Conservation (phyloP, 1,139 yeast species). For the Yamadazyma taylorii region DNA sequence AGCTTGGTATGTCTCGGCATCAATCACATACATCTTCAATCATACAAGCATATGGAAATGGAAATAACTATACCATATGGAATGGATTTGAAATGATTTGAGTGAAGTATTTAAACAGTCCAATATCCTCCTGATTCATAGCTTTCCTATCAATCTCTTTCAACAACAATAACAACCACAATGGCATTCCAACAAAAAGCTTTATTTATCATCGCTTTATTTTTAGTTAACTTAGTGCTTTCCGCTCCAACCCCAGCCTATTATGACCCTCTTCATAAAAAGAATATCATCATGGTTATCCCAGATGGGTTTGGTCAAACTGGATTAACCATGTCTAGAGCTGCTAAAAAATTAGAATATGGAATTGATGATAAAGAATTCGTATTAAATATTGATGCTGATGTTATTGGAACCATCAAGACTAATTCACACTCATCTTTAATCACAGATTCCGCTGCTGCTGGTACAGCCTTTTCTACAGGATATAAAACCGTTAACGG, state of each 20-base stretch:
- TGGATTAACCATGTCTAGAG: constrained; percentile 70
- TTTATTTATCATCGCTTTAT: constrained; percentile 2
- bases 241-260: constrained; percentile 7
- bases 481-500: constrained; percentile 79
- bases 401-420: constrained; percentile 73
- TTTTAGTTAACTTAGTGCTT: neutral
- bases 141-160: no score
- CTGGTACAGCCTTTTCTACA: constrained; percentile 88
- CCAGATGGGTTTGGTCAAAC: constrained; percentile 95
- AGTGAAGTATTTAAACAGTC: no score
- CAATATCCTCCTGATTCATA: no score
- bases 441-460: constrained; percentile 91
- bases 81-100: no score
- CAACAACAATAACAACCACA: no score
- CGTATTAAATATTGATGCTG: constrained; percentile 56
- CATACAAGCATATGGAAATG: no score
- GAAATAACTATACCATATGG: no score
- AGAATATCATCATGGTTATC: constrained; percentile 78
- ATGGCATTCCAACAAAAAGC: constrained; percentile 2
- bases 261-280: constrained; percentile 9
- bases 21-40: no score
- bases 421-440: constrained; percentile 71
- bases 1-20: no score
- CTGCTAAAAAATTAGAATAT: constrained; percentile 61
- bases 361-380: constrained; percentile 48